Base-by-base conservation (phyloP, 2,329 filamentous ascomycete genomes). In the Malbranchea zuffiana region DNA sequence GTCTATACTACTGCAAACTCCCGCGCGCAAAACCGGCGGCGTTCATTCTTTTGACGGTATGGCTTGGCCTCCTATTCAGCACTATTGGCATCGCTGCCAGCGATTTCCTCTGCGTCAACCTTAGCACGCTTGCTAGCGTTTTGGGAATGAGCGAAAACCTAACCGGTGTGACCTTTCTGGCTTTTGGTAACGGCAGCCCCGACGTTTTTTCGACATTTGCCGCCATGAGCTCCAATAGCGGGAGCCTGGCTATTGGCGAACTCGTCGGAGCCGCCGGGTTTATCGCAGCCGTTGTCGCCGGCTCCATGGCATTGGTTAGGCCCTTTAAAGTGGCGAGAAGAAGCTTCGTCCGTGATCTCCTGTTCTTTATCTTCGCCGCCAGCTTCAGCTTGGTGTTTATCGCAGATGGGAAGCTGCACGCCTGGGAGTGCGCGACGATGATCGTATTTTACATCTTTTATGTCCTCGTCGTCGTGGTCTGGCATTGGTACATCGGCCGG, bases 191-290 rank as follows among this genome's bases (percentile, higher is more conserved):
- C 66, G 90, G 90, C 35, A 96, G 88, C 44, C 90, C 90, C 2
- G 90, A 98, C 60, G 87, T 98, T 30, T 98, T 98, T 61, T 95
- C 87, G 47, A 98, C 90, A 2, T 96, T 98, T 62, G 90, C 90
- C 11, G 92, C 90, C 48, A 96, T 98, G 85, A 80, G 79, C 52
- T 94, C 87, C 16, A 85, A 96, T 54, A 95, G 87, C 56, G 88
- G 88, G n/a, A 92, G 87, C 64, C 74, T 98, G 69, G 90, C 90
- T 1, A 78, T 98, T 26, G 90, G 90, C 30, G 90, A 98, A 63
- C 69, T 98, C 34, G 85, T 98, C 36, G 90, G 90, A 21, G 90
- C 90, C 7, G 90, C 90, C 21, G 78, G 84, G 45, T 98, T 98
- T 63, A 98, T 98, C 58, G 92, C 87, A 1, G 82, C 87, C 1